These are phyloP conservation scores for Eustoma russellianum DNA, from an alignment of 257 asterid genomes.

Conservation along the genomic window DNA sequence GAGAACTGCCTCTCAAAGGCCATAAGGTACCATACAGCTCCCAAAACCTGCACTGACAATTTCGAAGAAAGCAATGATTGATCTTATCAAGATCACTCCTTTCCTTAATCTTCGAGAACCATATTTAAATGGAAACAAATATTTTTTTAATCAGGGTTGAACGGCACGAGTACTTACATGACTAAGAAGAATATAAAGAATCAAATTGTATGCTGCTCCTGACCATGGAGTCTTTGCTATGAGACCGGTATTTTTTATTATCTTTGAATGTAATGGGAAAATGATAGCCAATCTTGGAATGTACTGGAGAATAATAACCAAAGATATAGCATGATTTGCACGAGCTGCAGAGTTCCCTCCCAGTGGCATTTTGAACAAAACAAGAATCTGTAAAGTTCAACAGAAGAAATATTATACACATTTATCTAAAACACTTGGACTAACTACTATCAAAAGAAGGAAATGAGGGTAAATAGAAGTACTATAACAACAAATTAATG, in stretches of 20 bases:
- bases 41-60: conserved; percentile 44
- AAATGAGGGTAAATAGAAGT: too few relatives aligned
- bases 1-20: conserved; percentile 59
- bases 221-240: conserved; percentile 87
- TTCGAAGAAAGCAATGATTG: background rate
- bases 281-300: conserved; percentile 64
- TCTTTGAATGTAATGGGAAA: conserved; percentile 57
- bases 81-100: background rate
- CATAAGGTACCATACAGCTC: conserved; percentile 81
- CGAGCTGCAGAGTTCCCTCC: conserved; percentile 30
- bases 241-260: conserved; percentile 74
- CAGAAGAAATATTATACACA: background rate
- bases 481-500: too few relatives aligned
- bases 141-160: too few relatives aligned
- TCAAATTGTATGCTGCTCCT: conserved; percentile 84
- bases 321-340: conserved; percentile 52
- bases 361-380: conserved; percentile 69
- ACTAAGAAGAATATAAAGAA: conserved; percentile 70
- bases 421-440: background rate
- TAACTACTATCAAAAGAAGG: background rate
- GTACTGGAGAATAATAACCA: conserved; percentile 78
- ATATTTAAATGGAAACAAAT: too few relatives aligned
- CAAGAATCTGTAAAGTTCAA: conserved; percentile 41
- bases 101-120: too few relatives aligned
- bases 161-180: conserved; percentile 40